These are phyloP conservation scores for Hyphopichia khmerensis DNA, from an alignment of 1,139 yeast species.

Conservation along the genomic window DNA sequence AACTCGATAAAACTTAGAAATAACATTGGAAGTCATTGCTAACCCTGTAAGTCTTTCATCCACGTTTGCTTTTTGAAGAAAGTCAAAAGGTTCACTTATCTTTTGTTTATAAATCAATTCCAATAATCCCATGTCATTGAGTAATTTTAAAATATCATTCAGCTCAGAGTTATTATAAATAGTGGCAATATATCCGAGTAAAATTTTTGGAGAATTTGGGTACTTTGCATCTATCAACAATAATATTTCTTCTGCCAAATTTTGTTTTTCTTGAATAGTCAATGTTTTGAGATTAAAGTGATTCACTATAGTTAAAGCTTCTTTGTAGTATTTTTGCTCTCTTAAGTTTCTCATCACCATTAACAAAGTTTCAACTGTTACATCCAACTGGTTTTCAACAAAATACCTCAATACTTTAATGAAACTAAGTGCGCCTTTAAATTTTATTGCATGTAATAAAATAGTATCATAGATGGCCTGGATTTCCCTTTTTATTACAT, in stretches of 20 bases:
- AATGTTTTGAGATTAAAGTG: slow-evolving; percentile 25
- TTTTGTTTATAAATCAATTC: slow-evolving; percentile 1
- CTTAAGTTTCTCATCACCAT: slow-evolving; percentile 30
- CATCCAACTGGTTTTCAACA: slow-evolving; percentile 24
- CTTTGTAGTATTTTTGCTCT: slow-evolving; percentile 28
- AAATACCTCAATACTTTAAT: slow-evolving; percentile 34
- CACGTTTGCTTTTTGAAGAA: slow-evolving; percentile 29
- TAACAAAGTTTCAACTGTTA: slow-evolving; percentile 24
- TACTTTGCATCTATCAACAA: slow-evolving; percentile 30
- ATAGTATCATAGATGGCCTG: slow-evolving; percentile 28
- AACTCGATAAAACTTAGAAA: slow-evolving; percentile 25
- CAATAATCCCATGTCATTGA: slow-evolving; percentile 27
- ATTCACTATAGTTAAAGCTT: slow-evolving; percentile 37
- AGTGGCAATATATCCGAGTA: slow-evolving; percentile 38
- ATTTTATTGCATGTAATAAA: slow-evolving; percentile 35
- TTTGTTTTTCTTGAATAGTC: slow-evolving; percentile 13
- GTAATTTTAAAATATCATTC: slow-evolving; percentile 15
- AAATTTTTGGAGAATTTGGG: slow-evolving; percentile 32
- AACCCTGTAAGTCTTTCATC: slow-evolving; percentile 28
- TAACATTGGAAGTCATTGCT: slow-evolving; percentile 20
- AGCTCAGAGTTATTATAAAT: slow-evolving; percentile 17
- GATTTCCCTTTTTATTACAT: slow-evolving; percentile 16
- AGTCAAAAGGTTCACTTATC: background rate
- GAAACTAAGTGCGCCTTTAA: slow-evolving; percentile 36
- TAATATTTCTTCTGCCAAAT: slow-evolving; percentile 31